Conservation (phyloP, 2,329 filamentous ascomycete genomes). For the Diaporthe sp. region DNA sequence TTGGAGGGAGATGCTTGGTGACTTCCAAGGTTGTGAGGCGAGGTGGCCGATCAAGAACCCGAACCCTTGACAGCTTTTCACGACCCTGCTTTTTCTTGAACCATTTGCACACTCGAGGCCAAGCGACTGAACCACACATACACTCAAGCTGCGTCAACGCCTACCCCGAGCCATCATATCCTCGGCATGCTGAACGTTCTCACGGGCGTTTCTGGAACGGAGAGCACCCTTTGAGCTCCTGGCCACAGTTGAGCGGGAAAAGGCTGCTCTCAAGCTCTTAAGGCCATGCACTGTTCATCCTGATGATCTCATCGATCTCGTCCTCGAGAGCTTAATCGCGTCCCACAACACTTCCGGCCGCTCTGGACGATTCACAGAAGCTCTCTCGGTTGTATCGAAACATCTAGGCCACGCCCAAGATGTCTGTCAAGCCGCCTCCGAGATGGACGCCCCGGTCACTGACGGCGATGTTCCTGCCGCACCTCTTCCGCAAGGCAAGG, state of each 20-base stretch:
- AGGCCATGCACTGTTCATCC: neutral
- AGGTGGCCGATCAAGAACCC: neutral
- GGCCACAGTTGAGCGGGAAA: neutral
- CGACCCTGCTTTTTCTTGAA: neutral
- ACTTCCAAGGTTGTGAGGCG: too few species aligned
- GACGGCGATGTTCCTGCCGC: neutral
- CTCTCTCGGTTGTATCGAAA: neutral
- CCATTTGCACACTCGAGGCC: neutral
- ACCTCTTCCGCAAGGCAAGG: constrained; percentile 6
- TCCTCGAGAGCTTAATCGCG: neutral
- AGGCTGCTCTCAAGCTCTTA: neutral
- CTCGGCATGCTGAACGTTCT: neutral
- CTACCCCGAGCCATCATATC: neutral
- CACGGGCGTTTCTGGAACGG: neutral
- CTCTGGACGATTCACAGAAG: neutral
- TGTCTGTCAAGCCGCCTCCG: constrained; percentile 27
- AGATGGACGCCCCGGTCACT: constrained; percentile 45
- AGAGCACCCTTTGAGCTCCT: too few species aligned
- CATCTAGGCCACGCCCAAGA: neutral
- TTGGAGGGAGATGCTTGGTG: too few species aligned
- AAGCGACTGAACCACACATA: neutral
- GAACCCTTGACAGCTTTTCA: neutral
- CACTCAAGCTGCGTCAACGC: neutral
- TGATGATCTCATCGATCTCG: neutral
- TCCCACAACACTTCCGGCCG: neutral